phyloP scores from a whole-genome alignment of 495 filamentous ascomycete species.

The Lasiosphaeria ovina region DNA sequence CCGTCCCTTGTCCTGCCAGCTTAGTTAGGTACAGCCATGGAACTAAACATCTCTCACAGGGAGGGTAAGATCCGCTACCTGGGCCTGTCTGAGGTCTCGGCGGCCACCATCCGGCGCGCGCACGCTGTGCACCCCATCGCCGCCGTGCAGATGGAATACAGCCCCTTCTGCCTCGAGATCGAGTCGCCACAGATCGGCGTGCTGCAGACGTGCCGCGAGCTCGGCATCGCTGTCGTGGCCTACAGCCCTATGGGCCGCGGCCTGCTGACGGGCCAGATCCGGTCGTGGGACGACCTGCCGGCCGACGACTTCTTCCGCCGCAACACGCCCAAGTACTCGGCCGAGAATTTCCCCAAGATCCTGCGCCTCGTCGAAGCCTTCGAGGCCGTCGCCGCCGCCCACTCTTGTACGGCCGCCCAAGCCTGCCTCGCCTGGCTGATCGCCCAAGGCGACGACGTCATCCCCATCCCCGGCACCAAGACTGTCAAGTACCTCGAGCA shows the following conservation, averaged over 20 bases:
- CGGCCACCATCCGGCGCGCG: slow-evolving; percentile 70
- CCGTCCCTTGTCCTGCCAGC: too few relatives aligned
- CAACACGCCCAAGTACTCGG: slow-evolving; percentile 60
- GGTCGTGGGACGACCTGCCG: slow-evolving; percentile 60
- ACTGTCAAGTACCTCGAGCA: slow-evolving; percentile 55
- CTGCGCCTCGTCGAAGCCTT: slow-evolving; percentile 66
- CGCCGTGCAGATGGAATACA: slow-evolving; percentile 78
- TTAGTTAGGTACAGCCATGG: neutral
- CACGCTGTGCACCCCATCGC: slow-evolving; percentile 65
- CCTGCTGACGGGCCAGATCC: slow-evolving; percentile 63
- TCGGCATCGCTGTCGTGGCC: slow-evolving; percentile 70
- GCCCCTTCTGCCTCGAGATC: slow-evolving; percentile 62
- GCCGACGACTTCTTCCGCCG: slow-evolving; percentile 45
- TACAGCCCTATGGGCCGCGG: slow-evolving; percentile 51
- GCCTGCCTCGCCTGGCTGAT: slow-evolving; percentile 50
- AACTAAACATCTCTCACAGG: slow-evolving; percentile 39
- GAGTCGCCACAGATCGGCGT: slow-evolving; percentile 57
- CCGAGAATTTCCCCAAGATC: slow-evolving; percentile 69
- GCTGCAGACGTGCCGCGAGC: slow-evolving; percentile 65
- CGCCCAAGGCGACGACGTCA: slow-evolving; percentile 51
- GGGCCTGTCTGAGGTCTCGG: slow-evolving; percentile 68
- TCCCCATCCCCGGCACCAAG: slow-evolving; percentile 60
- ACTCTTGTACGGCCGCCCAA: slow-evolving; percentile 61
- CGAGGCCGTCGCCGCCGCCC: slow-evolving; percentile 50
- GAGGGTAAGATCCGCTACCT: slow-evolving; percentile 76